Percentiles rank a stretch among this genome's conserved stretches.
phyloP scores from a whole-genome alignment of 495 filamentous ascomycete species.

The Trichoderma gamsii region DNA sequence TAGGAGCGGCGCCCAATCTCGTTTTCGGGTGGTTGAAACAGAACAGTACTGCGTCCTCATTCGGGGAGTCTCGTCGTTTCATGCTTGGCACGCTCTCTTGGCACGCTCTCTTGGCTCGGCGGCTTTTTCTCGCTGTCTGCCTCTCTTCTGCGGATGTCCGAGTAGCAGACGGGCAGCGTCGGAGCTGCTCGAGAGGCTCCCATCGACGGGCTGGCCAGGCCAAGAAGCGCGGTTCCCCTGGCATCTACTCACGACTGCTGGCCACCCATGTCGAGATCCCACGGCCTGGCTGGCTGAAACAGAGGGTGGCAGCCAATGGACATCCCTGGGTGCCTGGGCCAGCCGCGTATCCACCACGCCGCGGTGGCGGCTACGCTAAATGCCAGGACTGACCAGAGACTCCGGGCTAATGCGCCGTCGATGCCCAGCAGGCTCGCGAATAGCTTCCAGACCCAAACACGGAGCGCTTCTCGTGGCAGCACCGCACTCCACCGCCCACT shows the following conservation, averaged over 20 bases:
- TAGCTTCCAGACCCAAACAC: not conserved
- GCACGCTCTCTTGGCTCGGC: constrained; percentile 9
- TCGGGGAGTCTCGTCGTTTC: constrained; percentile 14
- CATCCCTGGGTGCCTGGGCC: not conserved
- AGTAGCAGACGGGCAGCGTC: not conserved
- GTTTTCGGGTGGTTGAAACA: not conserved
- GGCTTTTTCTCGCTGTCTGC: not conserved
- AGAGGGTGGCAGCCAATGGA: not conserved
- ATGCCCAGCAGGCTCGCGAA: not conserved
- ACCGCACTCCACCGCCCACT: not conserved
- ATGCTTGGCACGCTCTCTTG: constrained; percentile 8
- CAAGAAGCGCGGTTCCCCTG: constrained; percentile 2
- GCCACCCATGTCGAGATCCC: not conserved
- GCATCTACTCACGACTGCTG: not conserved
- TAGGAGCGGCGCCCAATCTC: not conserved
- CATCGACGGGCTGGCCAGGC: not conserved
- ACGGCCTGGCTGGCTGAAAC: not conserved
- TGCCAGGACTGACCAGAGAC: not conserved
- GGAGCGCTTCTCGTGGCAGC: not conserved
- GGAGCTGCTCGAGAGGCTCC: not conserved
- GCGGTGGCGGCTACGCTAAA: constrained; percentile 3
- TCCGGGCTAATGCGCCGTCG: not conserved
- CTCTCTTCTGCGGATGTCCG: not conserved
- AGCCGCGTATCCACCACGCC: not conserved
- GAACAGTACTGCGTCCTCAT: not conserved